Evolutionary conservation across 169 alveolate genomes (phyloP).

Genomic region (Cryptosporidium meleagridis): DNA sequence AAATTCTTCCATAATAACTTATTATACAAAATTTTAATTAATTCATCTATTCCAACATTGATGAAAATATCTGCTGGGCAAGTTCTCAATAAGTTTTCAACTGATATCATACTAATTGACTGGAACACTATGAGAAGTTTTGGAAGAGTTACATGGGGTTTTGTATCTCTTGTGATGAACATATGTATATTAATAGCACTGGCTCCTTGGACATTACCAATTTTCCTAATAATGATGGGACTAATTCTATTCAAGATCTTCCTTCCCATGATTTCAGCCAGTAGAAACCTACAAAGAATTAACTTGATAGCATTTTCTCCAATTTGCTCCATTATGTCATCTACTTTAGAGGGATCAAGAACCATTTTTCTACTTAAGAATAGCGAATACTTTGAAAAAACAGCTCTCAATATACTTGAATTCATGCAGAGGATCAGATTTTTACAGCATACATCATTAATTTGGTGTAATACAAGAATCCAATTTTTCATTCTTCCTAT

Average conservation of each 20-base stretch:
- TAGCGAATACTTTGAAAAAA: slow-evolving; percentile 37
- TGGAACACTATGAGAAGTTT: slow-evolving; percentile 67
- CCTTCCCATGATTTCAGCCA: slow-evolving; percentile 52
- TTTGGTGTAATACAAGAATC: slow-evolving; percentile 69
- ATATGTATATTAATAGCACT: slow-evolving; percentile 9
- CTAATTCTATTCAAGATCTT: background rate
- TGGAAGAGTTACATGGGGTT: slow-evolving; percentile 72
- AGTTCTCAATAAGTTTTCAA: slow-evolving; percentile 45
- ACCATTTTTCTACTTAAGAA: slow-evolving; percentile 55
- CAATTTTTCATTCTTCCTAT: slow-evolving; percentile 69
- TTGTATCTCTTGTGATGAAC: slow-evolving; percentile 30
- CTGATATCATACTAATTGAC: slow-evolving; percentile 44
- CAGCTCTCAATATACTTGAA: slow-evolving; percentile 29
- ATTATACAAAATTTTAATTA: slow-evolving; percentile 9
- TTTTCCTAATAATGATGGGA: slow-evolving; percentile 22
- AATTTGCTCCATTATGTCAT: slow-evolving; percentile 71
- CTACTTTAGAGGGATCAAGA: slow-evolving; percentile 54
- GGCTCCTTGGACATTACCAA: slow-evolving; percentile 74
- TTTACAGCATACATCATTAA: slow-evolving; percentile 46
- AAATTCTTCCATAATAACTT: slow-evolving; percentile 45
- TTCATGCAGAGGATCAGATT: slow-evolving; percentile 66
- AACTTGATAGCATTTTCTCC: slow-evolving; percentile 70
- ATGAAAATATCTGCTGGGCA: slow-evolving; percentile 60
- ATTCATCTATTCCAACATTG: slow-evolving; percentile 52
- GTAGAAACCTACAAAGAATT: slow-evolving; percentile 58